Evolutionary conservation across 148 eudicot genomes (phyloP).

Genomic region (Diospyros kaki): DNA sequence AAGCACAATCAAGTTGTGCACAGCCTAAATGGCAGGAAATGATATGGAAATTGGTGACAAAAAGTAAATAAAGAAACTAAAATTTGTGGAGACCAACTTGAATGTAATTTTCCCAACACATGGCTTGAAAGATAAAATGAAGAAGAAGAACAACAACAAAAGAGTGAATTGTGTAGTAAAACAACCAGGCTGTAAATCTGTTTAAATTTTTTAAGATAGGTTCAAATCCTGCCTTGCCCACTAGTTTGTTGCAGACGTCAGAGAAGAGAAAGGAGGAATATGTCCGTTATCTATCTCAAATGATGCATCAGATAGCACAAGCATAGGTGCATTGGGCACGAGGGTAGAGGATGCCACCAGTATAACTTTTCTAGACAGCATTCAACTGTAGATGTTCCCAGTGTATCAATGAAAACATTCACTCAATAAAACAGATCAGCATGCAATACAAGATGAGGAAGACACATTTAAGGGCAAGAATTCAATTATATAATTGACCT

Average conservation of each 20-base stretch:
- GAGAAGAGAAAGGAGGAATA: too few species aligned
- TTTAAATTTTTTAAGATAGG: too few species aligned
- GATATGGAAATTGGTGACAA: neutral
- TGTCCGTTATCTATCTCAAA: neutral
- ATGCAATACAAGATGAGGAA: neutral
- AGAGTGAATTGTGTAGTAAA: too few species aligned
- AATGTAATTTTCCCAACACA: neutral
- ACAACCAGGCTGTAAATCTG: too few species aligned
- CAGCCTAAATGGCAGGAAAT: slow-evolving; percentile 4
- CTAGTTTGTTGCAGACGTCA: too few species aligned
- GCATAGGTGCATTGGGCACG: neutral
- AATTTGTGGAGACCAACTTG: too few species aligned
- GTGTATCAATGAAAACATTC: neutral
- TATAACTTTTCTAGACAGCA: neutral
- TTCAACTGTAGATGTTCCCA: neutral
- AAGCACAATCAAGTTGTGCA: neutral
- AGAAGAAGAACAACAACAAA: too few species aligned
- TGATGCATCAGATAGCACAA: neutral
- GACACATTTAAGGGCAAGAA: neutral
- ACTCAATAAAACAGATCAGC: neutral
- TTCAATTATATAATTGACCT: neutral
- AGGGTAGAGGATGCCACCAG: neutral
- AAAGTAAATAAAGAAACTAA: neutral
- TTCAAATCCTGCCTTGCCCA: too few species aligned
- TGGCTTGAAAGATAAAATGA: neutral